Percentiles rank a stretch among this genome's conserved stretches.
phyloP scores from a whole-genome alignment of 176 grass and related monocot species.

The Cymbopogon citratus region DNA sequence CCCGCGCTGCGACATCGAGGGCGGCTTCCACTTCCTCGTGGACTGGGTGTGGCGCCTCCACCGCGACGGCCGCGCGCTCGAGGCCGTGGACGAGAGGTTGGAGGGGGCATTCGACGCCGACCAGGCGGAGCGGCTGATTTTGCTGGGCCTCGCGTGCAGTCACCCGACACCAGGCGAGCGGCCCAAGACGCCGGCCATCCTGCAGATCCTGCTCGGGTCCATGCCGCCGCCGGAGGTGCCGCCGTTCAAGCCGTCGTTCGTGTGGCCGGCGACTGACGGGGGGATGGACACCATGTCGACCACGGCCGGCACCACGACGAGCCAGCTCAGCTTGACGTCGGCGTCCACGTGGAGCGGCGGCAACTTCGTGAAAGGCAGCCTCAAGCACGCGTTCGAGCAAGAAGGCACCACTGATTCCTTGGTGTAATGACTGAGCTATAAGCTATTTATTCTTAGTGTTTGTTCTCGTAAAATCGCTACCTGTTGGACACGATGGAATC shows the following conservation, averaged over 20 bases:
- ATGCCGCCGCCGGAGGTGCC: conserved; percentile 45
- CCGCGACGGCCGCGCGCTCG: conserved; percentile 52
- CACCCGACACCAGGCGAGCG: conserved; percentile 61
- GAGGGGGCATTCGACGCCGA: conserved; percentile 22
- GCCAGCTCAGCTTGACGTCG: conserved; percentile 42
- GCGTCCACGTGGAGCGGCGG: conserved; percentile 42
- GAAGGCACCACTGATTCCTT: background rate
- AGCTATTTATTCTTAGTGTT: background rate
- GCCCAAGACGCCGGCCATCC: conserved; percentile 50
- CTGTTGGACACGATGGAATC: background rate
- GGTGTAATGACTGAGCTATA: background rate
- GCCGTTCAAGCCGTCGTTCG: conserved; percentile 64
- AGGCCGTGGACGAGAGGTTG: conserved; percentile 54
- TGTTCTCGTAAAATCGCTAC: background rate
- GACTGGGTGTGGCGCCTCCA: conserved; percentile 95
- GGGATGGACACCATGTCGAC: conserved; percentile 18
- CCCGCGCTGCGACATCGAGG: conserved; percentile 50
- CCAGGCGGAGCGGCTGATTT: conserved; percentile 57
- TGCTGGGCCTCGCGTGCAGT: conserved; percentile 77
- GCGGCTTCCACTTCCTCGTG: conserved; percentile 28
- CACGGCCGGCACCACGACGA: conserved; percentile 30
- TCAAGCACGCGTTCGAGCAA: background rate
- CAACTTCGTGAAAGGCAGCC: conserved; percentile 17
- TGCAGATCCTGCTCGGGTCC: conserved; percentile 48
- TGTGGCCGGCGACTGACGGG: conserved; percentile 46